These are phyloP conservation scores for Radiomyces spectabilis DNA, from an alignment of 192 early-diverging fungal species.

Conservation along the genomic window DNA sequence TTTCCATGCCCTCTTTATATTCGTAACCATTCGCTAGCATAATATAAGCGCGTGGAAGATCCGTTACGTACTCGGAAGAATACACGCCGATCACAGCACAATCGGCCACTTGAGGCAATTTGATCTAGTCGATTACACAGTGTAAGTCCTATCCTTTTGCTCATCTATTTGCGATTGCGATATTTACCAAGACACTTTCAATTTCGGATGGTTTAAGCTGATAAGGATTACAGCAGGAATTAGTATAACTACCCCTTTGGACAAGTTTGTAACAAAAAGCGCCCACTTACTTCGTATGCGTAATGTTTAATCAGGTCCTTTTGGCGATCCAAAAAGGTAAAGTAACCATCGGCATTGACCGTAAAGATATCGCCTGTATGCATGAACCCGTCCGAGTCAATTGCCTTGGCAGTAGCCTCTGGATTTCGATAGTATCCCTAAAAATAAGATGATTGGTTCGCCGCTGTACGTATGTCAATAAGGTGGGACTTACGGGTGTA, in stretches of 20 bases:
- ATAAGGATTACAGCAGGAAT: no score
- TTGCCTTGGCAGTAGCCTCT: conserved; percentile 30
- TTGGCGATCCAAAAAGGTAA: conserved; percentile 63
- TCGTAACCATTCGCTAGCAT: conserved; percentile 41
- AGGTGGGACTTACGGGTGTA: no score
- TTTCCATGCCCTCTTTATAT: conserved; percentile 18
- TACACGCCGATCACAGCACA: conserved; percentile 59
- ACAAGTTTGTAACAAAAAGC: no score
- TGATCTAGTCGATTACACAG: conserved; percentile 33
- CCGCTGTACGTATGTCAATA: no score
- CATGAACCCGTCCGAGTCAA: conserved; percentile 46
- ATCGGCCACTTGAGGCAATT: conserved; percentile 61
- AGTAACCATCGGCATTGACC: conserved; percentile 43
- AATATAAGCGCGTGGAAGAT: conserved; percentile 72
- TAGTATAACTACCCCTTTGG: no score
- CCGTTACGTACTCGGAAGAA: conserved; percentile 49
- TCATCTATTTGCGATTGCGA: neutral
- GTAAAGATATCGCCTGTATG: conserved; percentile 53
- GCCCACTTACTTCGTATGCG: conserved; percentile 59
- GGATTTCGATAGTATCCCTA: no score
- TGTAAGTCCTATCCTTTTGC: neutral
- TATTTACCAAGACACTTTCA: conserved; percentile 47
- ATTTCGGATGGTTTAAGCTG: conserved; percentile 66
- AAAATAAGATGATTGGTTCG: no score
- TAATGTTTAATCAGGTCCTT: conserved; percentile 54